Conservation (phyloP, 2,329 filamentous ascomycete species). For the Drechslera avenae region DNA sequence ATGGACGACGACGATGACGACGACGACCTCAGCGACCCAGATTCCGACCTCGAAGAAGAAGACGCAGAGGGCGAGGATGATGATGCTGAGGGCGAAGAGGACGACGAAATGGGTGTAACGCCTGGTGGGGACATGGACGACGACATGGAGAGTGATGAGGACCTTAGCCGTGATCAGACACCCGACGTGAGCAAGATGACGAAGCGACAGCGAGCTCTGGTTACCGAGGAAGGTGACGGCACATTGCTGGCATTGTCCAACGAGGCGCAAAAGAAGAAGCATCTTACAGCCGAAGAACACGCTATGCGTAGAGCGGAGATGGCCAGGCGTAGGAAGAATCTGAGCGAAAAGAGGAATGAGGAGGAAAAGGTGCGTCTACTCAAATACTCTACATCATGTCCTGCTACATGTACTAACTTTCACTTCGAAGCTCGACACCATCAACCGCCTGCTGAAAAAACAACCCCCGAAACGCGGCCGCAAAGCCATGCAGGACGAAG, state of each 20-base stretch:
- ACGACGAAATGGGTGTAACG: slow-evolving; percentile 43
- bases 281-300: slow-evolving; percentile 73
- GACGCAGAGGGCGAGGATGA: slow-evolving; percentile 56
- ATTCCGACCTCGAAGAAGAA: slow-evolving; percentile 50
- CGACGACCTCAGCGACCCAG: slow-evolving; percentile 49
- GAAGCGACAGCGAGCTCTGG: slow-evolving; percentile 67
- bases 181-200: slow-evolving; percentile 71
- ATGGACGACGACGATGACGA: slow-evolving; percentile 56
- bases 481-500: slow-evolving; percentile 56
- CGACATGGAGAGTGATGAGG: slow-evolving; percentile 58
- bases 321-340: slow-evolving; percentile 73
- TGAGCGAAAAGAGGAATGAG: slow-evolving; percentile 77
- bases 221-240: slow-evolving; percentile 56
- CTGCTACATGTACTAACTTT: slow-evolving; percentile 13
- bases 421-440: slow-evolving; percentile 79
- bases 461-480: slow-evolving; percentile 72
- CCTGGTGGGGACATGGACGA: slow-evolving; percentile 48
- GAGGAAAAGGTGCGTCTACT: slow-evolving; percentile 68
- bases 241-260: slow-evolving; percentile 61
- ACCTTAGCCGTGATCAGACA: slow-evolving; percentile 61
- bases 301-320: slow-evolving; percentile 75
- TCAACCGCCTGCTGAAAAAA: slow-evolving; percentile 87
- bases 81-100: slow-evolving; percentile 50
- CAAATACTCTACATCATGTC: background rate
- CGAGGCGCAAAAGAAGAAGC: slow-evolving; percentile 74